These are phyloP conservation scores for Magnolia officinalis DNA, from an alignment of 164 flowering plant genomes.

Conservation along the genomic window DNA sequence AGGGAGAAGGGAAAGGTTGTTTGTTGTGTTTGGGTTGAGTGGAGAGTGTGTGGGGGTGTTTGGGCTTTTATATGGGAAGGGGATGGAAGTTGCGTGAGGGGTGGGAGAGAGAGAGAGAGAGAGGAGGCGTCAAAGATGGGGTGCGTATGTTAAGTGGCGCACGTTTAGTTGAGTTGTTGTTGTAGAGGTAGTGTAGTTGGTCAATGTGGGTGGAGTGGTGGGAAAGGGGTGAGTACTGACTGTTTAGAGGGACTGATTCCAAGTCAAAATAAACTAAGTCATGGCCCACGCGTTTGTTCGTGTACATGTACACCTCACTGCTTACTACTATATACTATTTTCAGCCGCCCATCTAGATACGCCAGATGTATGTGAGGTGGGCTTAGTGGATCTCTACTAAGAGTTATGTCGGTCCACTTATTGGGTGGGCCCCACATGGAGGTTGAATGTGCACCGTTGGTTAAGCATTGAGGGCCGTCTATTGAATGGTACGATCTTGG, in stretches of 20 bases:
- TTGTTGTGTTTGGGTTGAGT: not conserved
- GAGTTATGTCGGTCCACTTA: not conserved
- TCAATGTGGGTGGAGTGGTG: not conserved
- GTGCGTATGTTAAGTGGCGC: not conserved
- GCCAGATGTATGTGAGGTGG: not conserved
- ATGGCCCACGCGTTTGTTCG: not conserved
- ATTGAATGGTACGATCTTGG: too few relatives aligned
- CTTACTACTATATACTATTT: not conserved
- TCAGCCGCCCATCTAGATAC: not conserved
- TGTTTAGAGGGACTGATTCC: not conserved
- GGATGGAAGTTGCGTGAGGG: conserved; percentile 45
- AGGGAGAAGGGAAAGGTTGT: not conserved
- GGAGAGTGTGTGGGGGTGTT: conserved; percentile 6
- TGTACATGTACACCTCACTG: not conserved
- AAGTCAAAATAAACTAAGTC: not conserved
- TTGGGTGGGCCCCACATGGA: not conserved
- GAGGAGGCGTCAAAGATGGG: conserved; percentile 4
- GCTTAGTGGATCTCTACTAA: not conserved
- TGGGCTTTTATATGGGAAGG: not conserved
- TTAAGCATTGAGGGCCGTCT: too few relatives aligned
- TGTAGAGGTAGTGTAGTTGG: not conserved
- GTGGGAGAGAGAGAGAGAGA: conserved; percentile 20
- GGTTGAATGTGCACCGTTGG: not conserved
- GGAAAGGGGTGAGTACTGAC: not conserved
- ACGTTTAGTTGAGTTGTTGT: not conserved